Percentiles rank a stretch among this genome's conserved stretches.
Evolutionary conservation across 306 rosid species (phyloP).

Genomic region (Quercus glauca): DNA sequence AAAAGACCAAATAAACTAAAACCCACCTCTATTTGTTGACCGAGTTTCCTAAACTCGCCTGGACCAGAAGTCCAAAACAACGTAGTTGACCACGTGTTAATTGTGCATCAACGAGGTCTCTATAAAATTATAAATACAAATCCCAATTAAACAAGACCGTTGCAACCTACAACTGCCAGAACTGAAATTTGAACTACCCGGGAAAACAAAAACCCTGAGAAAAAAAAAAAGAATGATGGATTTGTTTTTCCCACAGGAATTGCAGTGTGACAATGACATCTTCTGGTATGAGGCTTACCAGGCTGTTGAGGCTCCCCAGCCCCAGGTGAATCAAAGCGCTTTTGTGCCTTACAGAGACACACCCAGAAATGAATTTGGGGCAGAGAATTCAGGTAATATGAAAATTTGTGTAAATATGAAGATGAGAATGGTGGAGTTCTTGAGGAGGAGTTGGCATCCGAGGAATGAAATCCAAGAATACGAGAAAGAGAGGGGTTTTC

Average conservation of each 20-base stretch:
- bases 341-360: constrained; percentile 15
- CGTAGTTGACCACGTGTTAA: constrained; percentile 22
- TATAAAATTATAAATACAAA: background rate
- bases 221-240: constrained; percentile 4
- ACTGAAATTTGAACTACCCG: constrained; percentile 11
- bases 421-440: constrained; percentile 31
- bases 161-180: background rate
- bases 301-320: background rate
- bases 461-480: background rate
- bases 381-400: background rate
- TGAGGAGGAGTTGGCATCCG: constrained; percentile 15
- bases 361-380: background rate
- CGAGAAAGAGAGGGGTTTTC: constrained; percentile 20
- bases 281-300: constrained; percentile 23
- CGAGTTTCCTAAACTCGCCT: no score
- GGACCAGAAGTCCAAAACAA: background rate
- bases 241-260: background rate
- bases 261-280: constrained; percentile 21
- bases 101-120: background rate
- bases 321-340: constrained; percentile 18
- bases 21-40: background rate
- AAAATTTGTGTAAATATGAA: background rate
- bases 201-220: background rate
- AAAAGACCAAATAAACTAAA: background rate
- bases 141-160: background rate